Base-by-base conservation (phyloP, 768 basidiomycete genomes). In the Rhodocollybia butyracea region DNA sequence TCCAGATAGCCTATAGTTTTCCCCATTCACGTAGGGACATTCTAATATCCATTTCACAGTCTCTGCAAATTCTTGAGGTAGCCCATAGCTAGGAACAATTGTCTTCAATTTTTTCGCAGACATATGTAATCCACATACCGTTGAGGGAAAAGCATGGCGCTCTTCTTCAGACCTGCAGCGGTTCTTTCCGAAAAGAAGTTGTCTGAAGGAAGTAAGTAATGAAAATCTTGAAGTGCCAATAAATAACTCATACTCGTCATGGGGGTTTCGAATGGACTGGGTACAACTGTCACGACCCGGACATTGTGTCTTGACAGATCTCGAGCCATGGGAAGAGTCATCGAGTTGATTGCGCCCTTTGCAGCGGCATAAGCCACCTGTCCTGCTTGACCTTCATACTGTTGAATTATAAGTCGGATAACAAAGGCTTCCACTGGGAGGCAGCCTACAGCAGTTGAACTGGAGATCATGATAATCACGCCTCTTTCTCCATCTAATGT, bases 261-360 rank as follows among this genome's bases (percentile, higher is more conserved):
- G 54, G 65, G 73, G 50, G 73, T 80, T 6, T 68, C 66, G 64
- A 86, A 84, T 1, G 77, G 71, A 2, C 78, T 78, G 0, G 83
- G 82, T 0, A 82, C 83, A 54, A 85, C 70, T 24, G 80, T 75
- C 34, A 83, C 76, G 47, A 82, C 82, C 56, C 81, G 77, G 31
- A 81, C 67, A 43, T 74, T 77, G 59, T 81, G 74, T 11, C 77
- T 72, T 2, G 77, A 72, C 10, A 85, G 73, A 61, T 85, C 83
- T 47, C 83, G 75, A 2, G 83, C 79, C 74, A 84, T 76, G 2
- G 83, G 83, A 2, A 85, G 73, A 1, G 80, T 77, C 78, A 85
- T 78, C 1, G 82, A 79, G 22, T 69, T 67, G 2, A 85, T 57
- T 0, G 78, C 83, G 43, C 75, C 75, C 17, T 40, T 40, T 5